Evolutionary conservation across 2,329 filamentous ascomycete genomes (phyloP).

Genomic region (Calonectria honghensis): DNA sequence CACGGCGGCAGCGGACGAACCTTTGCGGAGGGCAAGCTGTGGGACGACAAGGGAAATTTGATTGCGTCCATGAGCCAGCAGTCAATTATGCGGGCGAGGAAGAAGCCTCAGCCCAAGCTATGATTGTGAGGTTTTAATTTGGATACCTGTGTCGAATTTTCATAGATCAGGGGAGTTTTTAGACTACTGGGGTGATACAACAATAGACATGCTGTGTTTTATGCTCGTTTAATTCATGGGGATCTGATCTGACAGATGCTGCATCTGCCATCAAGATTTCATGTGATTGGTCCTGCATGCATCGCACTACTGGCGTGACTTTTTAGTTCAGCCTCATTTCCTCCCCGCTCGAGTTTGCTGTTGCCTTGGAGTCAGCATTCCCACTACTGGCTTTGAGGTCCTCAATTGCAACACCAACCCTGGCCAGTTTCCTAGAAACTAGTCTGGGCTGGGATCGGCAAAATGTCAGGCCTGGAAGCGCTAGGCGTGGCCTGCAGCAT

Average conservation of each 20-base stretch:
- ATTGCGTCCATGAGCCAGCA: conserved; percentile 71
- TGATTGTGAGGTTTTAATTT: not conserved
- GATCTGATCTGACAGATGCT: not conserved
- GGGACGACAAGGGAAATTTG: conserved; percentile 65
- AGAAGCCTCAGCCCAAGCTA: conserved; percentile 42
- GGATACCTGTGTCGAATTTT: not conserved
- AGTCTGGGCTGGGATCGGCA: not conserved
- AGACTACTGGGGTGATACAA: not conserved
- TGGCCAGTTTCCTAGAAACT: not conserved
- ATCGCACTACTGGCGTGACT: not conserved
- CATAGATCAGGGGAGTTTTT: not conserved
- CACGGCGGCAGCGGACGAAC: conserved; percentile 64
- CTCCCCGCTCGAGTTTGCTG: not conserved
- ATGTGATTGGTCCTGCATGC: not conserved
- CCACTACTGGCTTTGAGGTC: not conserved
- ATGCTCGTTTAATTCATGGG: not conserved
- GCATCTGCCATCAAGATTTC: not conserved
- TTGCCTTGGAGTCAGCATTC: not conserved
- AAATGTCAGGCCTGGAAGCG: conserved; percentile 48
- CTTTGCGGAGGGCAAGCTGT: conserved; percentile 66
- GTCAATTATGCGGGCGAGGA: conserved; percentile 57
- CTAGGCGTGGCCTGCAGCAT: conserved; percentile 53
- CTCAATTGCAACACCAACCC: not conserved
- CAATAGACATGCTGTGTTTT: not conserved
- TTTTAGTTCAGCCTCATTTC: not conserved